Evolutionary conservation across 2,329 filamentous ascomycete genomes (phyloP).

Genomic region (Teratosphaeriaceae sp.): DNA sequence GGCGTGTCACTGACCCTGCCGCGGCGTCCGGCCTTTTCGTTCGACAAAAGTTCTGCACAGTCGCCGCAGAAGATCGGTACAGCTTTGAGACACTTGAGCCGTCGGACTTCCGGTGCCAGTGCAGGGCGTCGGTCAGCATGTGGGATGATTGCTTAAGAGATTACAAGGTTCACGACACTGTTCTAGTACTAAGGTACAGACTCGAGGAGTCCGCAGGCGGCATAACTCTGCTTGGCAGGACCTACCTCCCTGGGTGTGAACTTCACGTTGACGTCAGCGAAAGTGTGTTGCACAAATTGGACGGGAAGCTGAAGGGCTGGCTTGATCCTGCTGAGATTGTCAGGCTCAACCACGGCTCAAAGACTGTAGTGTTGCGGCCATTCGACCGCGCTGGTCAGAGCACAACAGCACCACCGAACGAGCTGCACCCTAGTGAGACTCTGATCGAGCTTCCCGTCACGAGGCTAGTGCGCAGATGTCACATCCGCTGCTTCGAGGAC

Average conservation of each 20-base stretch:
- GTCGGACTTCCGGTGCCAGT: slow-evolving; percentile 50
- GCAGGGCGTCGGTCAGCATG: slow-evolving; percentile 15
- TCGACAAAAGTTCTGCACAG: slow-evolving; percentile 59
- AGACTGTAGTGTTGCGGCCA: slow-evolving; percentile 11
- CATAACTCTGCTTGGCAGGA: background rate
- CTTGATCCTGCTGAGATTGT: slow-evolving; percentile 59
- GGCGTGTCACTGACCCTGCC: slow-evolving; percentile 47
- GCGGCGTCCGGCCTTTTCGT: slow-evolving; percentile 55
- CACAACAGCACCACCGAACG: slow-evolving; percentile 39
- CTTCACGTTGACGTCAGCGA: background rate
- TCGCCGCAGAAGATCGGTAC: slow-evolving; percentile 38
- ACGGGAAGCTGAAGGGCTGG: slow-evolving; percentile 7
- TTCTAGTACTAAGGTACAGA: slow-evolving; percentile 39
- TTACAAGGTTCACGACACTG: slow-evolving; percentile 52
- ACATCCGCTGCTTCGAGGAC: slow-evolving; percentile 48
- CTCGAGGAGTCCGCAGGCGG: background rate
- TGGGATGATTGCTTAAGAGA: slow-evolving; percentile 13
- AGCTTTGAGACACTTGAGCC: slow-evolving; percentile 55
- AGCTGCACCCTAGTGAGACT: slow-evolving; percentile 52
- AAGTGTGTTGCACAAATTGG: background rate
- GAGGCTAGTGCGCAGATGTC: slow-evolving; percentile 50
- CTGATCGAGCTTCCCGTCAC: slow-evolving; percentile 31
- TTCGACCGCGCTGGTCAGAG: slow-evolving; percentile 21
- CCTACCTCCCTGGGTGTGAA: background rate
- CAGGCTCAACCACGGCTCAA: slow-evolving; percentile 31